Conservation (phyloP, 2,329 filamentous ascomycete species). For the Xylaria sp. region DNA sequence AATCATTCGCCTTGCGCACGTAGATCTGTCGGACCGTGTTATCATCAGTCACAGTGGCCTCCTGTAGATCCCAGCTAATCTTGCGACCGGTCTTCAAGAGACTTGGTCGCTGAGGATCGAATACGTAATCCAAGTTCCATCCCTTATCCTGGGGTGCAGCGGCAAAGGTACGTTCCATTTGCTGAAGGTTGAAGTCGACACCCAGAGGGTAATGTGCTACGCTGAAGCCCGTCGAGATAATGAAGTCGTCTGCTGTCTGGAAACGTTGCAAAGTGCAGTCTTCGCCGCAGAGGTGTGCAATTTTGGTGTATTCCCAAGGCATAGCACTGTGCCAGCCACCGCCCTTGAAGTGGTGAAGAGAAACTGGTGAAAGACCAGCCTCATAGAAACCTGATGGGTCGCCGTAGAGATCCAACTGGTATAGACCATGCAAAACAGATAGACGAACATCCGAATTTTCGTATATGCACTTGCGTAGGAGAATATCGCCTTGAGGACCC, state of each 20-base stretch:
- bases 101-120: slow-evolving; percentile 60
- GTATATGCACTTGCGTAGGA: slow-evolving; percentile 72
- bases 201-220: slow-evolving; percentile 65
- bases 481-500: slow-evolving; percentile 69
- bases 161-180: slow-evolving; percentile 64
- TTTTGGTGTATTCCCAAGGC: slow-evolving; percentile 65
- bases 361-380: slow-evolving; percentile 67
- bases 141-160: slow-evolving; percentile 59
- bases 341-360: slow-evolving; percentile 72
- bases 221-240: slow-evolving; percentile 69
- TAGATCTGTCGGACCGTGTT: slow-evolving; percentile 64
- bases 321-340: slow-evolving; percentile 65
- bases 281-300: slow-evolving; percentile 68
- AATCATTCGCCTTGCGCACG: slow-evolving; percentile 62
- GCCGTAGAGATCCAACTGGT: slow-evolving; percentile 69
- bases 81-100: slow-evolving; percentile 61
- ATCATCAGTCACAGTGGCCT: slow-evolving; percentile 58
- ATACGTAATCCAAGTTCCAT: slow-evolving; percentile 62
- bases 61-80: slow-evolving; percentile 64
- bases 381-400: slow-evolving; percentile 73
- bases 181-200: slow-evolving; percentile 59
- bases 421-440: slow-evolving; percentile 65
- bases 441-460: slow-evolving; percentile 68
- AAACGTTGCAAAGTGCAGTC: slow-evolving; percentile 69
- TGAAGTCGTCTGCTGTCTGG: slow-evolving; percentile 62